Evolutionary conservation across 75 land plant species (phyloP).

Genomic region (Cryptomeria japonica): DNA sequence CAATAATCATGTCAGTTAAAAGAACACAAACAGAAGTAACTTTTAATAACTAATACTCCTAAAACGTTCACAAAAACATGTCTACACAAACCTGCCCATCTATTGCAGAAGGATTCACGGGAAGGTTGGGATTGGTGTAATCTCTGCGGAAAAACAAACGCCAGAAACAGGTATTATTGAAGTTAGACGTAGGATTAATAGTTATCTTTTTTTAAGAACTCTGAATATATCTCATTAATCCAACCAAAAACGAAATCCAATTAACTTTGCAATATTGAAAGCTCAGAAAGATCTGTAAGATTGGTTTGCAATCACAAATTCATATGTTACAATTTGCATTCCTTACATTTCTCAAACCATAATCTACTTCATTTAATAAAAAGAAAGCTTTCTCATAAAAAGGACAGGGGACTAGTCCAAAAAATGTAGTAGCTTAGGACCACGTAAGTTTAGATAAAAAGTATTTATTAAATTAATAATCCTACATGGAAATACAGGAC

Average conservation of each 20-base stretch:
- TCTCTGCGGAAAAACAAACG: slow-evolving; percentile 41
- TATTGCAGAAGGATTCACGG: slow-evolving; percentile 80
- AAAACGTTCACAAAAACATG: neutral
- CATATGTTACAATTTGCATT: neutral
- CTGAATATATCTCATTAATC: neutral
- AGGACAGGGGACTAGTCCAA: neutral
- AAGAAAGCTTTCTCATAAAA: neutral
- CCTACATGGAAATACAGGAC: neutral
- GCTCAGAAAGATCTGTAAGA: neutral
- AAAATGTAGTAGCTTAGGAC: neutral
- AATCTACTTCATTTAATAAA: neutral
- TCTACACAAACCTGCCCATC: slow-evolving; percentile 58
- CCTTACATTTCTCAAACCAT: neutral
- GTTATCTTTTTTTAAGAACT: neutral
- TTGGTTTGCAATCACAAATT: neutral
- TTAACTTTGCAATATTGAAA: neutral
- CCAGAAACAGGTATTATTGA: neutral
- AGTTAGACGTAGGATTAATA: neutral
- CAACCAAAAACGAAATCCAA: neutral
- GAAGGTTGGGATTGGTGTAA: slow-evolving; percentile 78
- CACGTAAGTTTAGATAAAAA: neutral
- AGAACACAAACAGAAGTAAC: neutral
- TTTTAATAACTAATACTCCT: neutral
- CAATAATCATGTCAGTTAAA: neutral
- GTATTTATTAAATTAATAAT: neutral